Evolutionary conservation across 2,329 filamentous ascomycete genomes (phyloP).

Genomic region (Talaromyces pinophilus): DNA sequence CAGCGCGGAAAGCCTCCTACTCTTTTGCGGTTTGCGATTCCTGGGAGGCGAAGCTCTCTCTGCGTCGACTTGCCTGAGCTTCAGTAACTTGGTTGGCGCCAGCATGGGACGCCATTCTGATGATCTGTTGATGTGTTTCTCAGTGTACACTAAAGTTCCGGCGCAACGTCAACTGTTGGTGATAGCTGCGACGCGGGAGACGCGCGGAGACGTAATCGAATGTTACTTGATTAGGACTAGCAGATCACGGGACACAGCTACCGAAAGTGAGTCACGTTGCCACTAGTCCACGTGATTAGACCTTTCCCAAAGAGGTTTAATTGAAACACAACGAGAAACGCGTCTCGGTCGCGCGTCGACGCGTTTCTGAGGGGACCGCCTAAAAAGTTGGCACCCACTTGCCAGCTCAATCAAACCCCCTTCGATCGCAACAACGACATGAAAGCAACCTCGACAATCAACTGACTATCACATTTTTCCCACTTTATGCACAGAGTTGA

Average conservation of each 20-base stretch:
- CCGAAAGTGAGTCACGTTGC: background rate
- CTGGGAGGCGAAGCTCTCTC: slow-evolving; percentile 51
- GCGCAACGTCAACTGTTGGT: background rate
- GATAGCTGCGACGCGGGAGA: slow-evolving; percentile 12
- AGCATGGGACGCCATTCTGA: slow-evolving; percentile 29
- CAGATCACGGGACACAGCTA: background rate
- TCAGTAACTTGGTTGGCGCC: slow-evolving; percentile 19
- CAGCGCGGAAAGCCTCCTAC: slow-evolving; percentile 41
- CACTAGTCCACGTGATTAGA: background rate
- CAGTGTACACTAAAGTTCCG: background rate
- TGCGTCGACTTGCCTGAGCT: slow-evolving; percentile 29
- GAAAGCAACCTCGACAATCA: background rate
- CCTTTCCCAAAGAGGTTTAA: slow-evolving; percentile 37
- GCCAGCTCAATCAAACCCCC: slow-evolving; percentile 17
- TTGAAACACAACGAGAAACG: slow-evolving; percentile 31
- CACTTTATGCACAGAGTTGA: background rate
- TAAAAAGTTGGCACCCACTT: slow-evolving; percentile 16
- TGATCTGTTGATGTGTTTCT: background rate
- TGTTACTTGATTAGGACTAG: slow-evolving; percentile 1
- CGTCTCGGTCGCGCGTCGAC: slow-evolving; percentile 28
- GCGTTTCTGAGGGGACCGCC: slow-evolving; percentile 23
- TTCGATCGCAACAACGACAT: slow-evolving; percentile 2
- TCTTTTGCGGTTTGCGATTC: slow-evolving; percentile 73
- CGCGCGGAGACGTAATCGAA: slow-evolving; percentile 2
- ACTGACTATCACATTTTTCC: background rate